Base-by-base conservation (phyloP, 495 filamentous ascomycete species). In the Lasiosphaeris hirsuta region DNA sequence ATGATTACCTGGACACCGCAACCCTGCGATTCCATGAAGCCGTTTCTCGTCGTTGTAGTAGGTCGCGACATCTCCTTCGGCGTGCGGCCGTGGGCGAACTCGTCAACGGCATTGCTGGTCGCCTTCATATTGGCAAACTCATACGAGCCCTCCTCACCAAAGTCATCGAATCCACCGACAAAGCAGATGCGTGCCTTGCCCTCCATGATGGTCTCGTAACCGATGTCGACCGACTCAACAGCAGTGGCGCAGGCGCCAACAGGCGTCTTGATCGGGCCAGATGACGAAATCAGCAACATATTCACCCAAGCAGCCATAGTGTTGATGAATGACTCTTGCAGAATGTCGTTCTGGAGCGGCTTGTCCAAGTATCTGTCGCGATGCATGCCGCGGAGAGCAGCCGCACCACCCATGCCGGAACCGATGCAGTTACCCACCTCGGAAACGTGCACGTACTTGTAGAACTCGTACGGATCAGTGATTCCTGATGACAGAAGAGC, bases 41-140 rank as follows among this genome's bases (percentile, higher is more conserved):
- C 94, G 62, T 90, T 92, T 72, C 94, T 83, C 9, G 94, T 97
- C 8, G 94, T 99, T 8, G 94, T 97, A 8, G 94, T 94, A 1
- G 94, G 94, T 43, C 94, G 85, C 0, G 94, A 99, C 94, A 99
- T 99, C 76, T 99, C 94, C 68, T 85, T 84, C 0, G 94, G 95
- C 36, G 94, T 96, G 60, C 94, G 89, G 36, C 94, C 94, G 63
- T 97, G 93, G 7, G 89, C 91, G 65, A 97, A 89, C 67, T 97
- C 94, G 58, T 97, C 91, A 51, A 96, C 87, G 19, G 92, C 90
- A 63, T 97, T 99, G 80, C 90, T 96, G 42, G 94, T 99, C 35
- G 94, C 94, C 74, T 96, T 95, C 94, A 99, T 99, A 77, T 99
- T 99, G 80, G 94, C 94, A 69, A 99, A 99, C 73, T 99, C 94